Percentiles rank a stretch among this genome's conserved stretches.
Conservation (phyloP, 306 rosid genomes). For the Dicorynia guianensis region DNA sequence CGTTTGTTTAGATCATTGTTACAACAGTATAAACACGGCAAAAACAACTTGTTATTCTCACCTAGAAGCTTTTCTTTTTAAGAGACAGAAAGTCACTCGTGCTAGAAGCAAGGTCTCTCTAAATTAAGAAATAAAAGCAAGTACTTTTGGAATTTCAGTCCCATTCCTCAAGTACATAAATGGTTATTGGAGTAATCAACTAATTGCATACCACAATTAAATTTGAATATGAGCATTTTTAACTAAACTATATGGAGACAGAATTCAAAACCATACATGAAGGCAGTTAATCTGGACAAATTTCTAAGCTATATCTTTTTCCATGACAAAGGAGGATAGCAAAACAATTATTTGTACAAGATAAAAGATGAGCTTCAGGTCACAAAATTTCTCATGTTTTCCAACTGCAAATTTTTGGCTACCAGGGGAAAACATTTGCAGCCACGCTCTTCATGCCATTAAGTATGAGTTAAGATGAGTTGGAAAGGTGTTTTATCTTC, state of each 20-base stretch:
- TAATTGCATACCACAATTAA: not conserved
- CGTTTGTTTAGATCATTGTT: conserved; percentile 14
- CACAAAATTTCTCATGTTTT: not conserved
- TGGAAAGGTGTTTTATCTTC: not conserved
- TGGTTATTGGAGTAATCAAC: conserved; percentile 17
- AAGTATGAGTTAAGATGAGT: not conserved
- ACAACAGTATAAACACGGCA: conserved; percentile 25
- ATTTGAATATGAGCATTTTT: no score
- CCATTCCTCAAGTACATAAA: not conserved
- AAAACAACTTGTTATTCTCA: conserved; percentile 17
- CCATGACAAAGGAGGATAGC: not conserved
- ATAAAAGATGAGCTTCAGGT: not conserved
- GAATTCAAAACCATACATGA: no score
- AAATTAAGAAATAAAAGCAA: conserved; percentile 21
- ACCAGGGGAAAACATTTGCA: not conserved
- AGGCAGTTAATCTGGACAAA: not conserved
- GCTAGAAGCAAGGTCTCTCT: not conserved
- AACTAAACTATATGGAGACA: no score
- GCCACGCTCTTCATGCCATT: not conserved
- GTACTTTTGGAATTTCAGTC: conserved; percentile 3
- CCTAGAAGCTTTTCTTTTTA: conserved; percentile 18
- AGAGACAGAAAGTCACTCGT: not conserved
- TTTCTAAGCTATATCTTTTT: not conserved
- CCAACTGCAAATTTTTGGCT: conserved; percentile 5
- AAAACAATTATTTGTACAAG: not conserved